phyloP scores from a whole-genome alignment of 2,329 filamentous ascomycete species.

The Rhytidhysteron rufulum region DNA sequence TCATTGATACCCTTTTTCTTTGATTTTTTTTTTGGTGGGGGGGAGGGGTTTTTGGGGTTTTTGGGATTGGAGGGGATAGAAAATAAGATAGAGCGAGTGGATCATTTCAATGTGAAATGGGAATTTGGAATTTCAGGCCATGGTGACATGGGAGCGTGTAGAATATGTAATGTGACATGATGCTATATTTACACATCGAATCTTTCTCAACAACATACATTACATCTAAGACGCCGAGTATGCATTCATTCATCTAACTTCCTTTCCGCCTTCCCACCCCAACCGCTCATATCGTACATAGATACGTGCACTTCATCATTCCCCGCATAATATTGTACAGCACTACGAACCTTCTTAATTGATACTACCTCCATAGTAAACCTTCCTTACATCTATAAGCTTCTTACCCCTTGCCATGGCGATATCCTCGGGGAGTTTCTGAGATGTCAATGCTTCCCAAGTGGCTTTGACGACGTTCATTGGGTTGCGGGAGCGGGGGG shows the following conservation, averaged over 20 bases:
- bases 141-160: no score
- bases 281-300: background rate
- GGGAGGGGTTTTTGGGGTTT: background rate
- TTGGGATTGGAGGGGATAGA: no score
- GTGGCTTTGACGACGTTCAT: conserved; percentile 98
- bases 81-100: no score
- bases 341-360: conserved; percentile 15
- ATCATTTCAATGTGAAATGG: no score
- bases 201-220: no score
- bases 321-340: background rate
- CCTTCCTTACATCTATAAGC: conserved; percentile 91
- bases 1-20: conserved; percentile 2
- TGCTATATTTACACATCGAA: no score
- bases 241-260: background rate
- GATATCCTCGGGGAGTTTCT: conserved; percentile 84
- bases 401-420: conserved; percentile 89
- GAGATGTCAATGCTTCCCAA: conserved; percentile 75
- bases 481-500: conserved; percentile 83
- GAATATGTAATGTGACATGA: no score
- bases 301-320: background rate
- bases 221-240: background rate
- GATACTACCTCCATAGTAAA: conserved; percentile 79
- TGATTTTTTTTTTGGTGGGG: background rate
- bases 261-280: background rate
- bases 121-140: no score